Evolutionary conservation across 306 rosid genomes (phyloP).

Genomic region (Rosa rugosa): DNA sequence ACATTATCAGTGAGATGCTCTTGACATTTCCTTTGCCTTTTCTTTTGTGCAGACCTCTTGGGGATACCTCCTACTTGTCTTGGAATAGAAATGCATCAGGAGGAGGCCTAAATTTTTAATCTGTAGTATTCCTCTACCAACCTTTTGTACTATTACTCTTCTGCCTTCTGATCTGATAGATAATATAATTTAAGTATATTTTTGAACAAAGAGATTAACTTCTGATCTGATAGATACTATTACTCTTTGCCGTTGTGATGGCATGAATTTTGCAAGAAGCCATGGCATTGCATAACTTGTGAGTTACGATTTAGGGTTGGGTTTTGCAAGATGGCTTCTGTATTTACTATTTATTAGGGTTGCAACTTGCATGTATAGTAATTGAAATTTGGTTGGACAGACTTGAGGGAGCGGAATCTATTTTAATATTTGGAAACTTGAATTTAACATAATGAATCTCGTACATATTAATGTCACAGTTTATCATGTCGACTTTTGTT

Average conservation of each 20-base stretch:
- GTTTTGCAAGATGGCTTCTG: background rate
- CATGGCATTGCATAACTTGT: constrained; percentile 3
- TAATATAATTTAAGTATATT: constrained; percentile 13
- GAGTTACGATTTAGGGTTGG: background rate
- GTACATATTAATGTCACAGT: too few relatives aligned
- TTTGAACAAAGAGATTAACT: background rate
- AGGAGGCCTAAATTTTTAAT: constrained; percentile 22
- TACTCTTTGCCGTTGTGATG: constrained; percentile 3
- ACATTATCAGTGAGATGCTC: background rate
- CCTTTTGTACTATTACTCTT: background rate
- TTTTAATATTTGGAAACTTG: background rate
- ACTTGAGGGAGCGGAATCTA: background rate
- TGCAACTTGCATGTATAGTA: background rate
- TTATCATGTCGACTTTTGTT: too few relatives aligned
- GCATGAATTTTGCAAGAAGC: background rate
- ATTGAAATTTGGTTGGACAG: background rate
- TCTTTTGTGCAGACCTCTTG: constrained; percentile 75
- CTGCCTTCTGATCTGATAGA: background rate
- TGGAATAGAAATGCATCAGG: constrained; percentile 64
- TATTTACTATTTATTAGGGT: background rate
- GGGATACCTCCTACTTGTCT: constrained; percentile 83
- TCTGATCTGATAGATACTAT: too few relatives aligned
- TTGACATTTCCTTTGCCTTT: background rate
- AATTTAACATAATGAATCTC: background rate
- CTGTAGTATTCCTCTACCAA: constrained; percentile 14